Evolutionary conservation across 2,329 filamentous ascomycete genomes (phyloP).

Genomic region (Xylariales sp.): DNA sequence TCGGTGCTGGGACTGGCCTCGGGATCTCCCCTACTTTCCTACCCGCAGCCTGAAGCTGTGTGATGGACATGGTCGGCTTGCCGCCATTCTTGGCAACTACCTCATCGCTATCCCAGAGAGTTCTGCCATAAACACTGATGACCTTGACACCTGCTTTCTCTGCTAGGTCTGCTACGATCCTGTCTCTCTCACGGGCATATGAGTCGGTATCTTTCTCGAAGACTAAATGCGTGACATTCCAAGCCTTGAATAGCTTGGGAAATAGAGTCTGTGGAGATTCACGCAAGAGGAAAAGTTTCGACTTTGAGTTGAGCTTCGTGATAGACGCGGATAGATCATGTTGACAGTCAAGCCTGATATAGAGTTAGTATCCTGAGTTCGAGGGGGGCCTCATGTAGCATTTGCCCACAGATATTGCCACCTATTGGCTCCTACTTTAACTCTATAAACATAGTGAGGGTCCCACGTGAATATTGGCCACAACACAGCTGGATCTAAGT

Average conservation of each 20-base stretch:
- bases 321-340: constrained; percentile 64
- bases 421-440: constrained; percentile 65
- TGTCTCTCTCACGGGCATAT: constrained; percentile 63
- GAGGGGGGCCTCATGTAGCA: too few relatives aligned
- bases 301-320: constrained; percentile 60
- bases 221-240: constrained; percentile 70
- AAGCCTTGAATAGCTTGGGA: constrained; percentile 67
- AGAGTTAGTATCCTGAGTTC: background rate
- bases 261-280: constrained; percentile 69
- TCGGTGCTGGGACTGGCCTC: constrained; percentile 52
- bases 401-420: constrained; percentile 62
- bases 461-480: constrained; percentile 81
- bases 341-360: constrained; percentile 62
- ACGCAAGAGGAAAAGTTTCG: constrained; percentile 66
- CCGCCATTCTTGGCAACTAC: constrained; percentile 60
- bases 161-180: constrained; percentile 53
- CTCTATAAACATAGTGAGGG: constrained; percentile 72
- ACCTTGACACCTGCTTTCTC: constrained; percentile 63
- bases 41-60: constrained; percentile 60
- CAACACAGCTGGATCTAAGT: constrained; percentile 61
- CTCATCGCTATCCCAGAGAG: constrained; percentile 69
- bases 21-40: constrained; percentile 58
- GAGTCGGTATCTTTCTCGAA: constrained; percentile 77
- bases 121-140: constrained; percentile 59
- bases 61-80: constrained; percentile 71